A percentile compares a stretch with the other conserved stretches of the same genome.
Evolutionary conservation across 2,329 filamentous ascomycete genomes (phyloP).

Genomic region (Diplodia seriata): DNA sequence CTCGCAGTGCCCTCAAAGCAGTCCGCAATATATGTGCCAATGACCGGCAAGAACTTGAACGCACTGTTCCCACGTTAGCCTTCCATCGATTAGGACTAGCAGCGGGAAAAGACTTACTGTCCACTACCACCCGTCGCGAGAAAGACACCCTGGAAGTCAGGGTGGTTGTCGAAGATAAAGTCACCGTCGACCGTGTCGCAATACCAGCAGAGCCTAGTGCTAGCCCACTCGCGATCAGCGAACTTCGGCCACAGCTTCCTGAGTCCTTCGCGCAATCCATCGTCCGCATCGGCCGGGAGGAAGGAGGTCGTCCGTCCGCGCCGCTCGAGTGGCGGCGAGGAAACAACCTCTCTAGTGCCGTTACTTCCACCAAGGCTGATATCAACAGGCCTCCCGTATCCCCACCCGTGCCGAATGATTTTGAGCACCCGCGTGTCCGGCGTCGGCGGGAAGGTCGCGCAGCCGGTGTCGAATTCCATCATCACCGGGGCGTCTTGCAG

Average conservation of each 20-base stretch:
- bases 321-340: constrained; percentile 29
- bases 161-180: constrained; percentile 75
- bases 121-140: constrained; percentile 69
- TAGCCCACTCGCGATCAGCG: constrained; percentile 65
- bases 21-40: constrained; percentile 35
- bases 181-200: constrained; percentile 74
- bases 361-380: neutral
- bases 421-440: constrained; percentile 65
- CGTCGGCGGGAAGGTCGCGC: constrained; percentile 63
- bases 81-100: neutral
- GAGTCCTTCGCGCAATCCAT: constrained; percentile 31
- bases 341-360: constrained; percentile 48
- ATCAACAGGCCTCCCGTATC: constrained; percentile 55
- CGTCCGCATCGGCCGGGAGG: constrained; percentile 28
- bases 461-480: constrained; percentile 48
- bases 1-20: constrained; percentile 30
- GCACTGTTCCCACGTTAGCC: constrained; percentile 32
- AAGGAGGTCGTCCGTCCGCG: neutral
- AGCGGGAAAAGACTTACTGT: constrained; percentile 48
- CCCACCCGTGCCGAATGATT: constrained; percentile 72
- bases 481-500: constrained; percentile 35
- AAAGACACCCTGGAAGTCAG: constrained; percentile 64
- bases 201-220: constrained; percentile 76
- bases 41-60: constrained; percentile 39
- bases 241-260: constrained; percentile 46